Base-by-base conservation (phyloP, 768 basidiomycete species). In the Podaxis carcinomalis region DNA sequence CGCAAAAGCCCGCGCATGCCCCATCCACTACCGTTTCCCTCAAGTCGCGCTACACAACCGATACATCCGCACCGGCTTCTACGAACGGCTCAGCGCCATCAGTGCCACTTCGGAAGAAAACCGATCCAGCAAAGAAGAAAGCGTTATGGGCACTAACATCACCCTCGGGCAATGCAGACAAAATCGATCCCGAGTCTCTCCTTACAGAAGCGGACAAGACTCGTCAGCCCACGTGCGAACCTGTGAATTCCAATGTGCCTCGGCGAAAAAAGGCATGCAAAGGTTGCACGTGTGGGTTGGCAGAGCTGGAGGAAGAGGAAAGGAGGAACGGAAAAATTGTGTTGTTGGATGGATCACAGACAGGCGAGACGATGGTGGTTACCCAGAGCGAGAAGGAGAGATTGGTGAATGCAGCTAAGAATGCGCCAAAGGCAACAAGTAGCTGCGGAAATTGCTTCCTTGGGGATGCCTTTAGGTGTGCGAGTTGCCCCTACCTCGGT, bases 401-500 rank as follows among this genome's bases (percentile, higher is more conserved):
- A 65, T 72, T 92, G 69, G 68, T 84, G 2, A 73, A 76, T 44
- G 90, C 90, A 7, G 90, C 88, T 0, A 83, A 80, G 68, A 82
- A 83, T 21, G 84, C 92, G 13, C 86, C 88, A 11, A 92, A 93
- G 77, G 93, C 92, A 39, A 98, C 95, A 57, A 96, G 95, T 71
- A 94, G 93, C 70, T 98, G 97, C 77, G 96, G 95, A 14, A 98
- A 82, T 77, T 99, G 97, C 79, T 98, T 93, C 79, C 77, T 98
- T 39, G 97, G 97, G 9, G 97, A 99, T 74, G 97, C 97, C 2
- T 99, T 99, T 78, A 81, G 97, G 69, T 99, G 97, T 74, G 89
- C 89, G 23, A 86, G 93, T 56, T 99, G 97, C 73, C 97, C 97
- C 28, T 99, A 98, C 75, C 79, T 93, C 49, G 96, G 96, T 98